phyloP scores from a whole-genome alignment of 495 filamentous ascomycete species.

The Penicilliopsis zonata region DNA sequence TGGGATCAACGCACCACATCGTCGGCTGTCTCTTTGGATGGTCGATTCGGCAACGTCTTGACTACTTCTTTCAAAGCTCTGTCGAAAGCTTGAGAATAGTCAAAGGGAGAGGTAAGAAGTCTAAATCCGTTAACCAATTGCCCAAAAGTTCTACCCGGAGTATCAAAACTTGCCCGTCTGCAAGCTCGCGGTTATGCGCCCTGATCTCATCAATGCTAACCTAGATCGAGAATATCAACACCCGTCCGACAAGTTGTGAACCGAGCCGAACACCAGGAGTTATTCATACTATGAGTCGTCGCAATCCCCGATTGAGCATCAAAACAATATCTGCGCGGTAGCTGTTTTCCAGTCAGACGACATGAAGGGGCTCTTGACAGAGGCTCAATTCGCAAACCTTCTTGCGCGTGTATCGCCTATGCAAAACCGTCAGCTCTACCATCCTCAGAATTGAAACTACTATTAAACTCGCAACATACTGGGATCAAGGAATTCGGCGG shows the following conservation, averaged over 20 bases:
- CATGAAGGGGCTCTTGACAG: too few species aligned
- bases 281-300: constrained; percentile 46
- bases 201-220: constrained; percentile 94
- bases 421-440: constrained; percentile 13
- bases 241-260: too few species aligned
- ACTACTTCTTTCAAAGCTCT: constrained; percentile 79
- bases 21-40: constrained; percentile 43
- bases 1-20: constrained; percentile 40
- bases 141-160: constrained; percentile 1
- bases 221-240: constrained; percentile 22
- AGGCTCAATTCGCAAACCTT: constrained; percentile 41
- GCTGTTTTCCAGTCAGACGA: constrained; percentile 21
- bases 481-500: constrained; percentile 77
- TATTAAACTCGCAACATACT: constrained; percentile 38
- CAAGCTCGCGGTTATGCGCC: constrained; percentile 76
- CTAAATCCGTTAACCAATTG: constrained; percentile 15
- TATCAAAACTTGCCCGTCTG: constrained; percentile 53
- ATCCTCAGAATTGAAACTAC: neutral
- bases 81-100: constrained; percentile 78
- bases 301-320: constrained; percentile 81
- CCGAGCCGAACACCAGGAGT: neutral
- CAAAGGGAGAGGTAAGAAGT: constrained; percentile 76
- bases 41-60: constrained; percentile 57
- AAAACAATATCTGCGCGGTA: constrained; percentile 80
- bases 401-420: constrained; percentile 41